Evolutionary conservation across 2,329 filamentous ascomycete genomes (phyloP).

Genomic region (Fusarium sp.): DNA sequence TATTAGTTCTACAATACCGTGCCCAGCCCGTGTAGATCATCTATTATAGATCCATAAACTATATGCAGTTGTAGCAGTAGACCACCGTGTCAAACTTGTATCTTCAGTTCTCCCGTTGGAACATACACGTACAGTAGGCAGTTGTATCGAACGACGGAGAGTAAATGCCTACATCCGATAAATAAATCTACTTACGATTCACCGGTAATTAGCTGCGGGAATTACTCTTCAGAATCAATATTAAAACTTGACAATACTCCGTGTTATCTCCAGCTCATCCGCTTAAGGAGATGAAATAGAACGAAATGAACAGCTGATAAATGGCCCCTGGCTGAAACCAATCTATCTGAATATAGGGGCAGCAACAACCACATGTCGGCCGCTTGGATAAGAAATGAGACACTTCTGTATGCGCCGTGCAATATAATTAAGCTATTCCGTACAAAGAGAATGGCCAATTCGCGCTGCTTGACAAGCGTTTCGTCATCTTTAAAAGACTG

Average conservation of each 20-base stretch:
- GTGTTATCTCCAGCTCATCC: constrained; percentile 31
- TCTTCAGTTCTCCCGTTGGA: not conserved
- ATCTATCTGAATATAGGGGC: constrained; percentile 29
- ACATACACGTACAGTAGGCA: constrained; percentile 6
- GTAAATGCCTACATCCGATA: not conserved
- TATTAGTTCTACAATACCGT: not conserved
- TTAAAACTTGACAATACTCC: constrained; percentile 14
- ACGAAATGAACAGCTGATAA: constrained; percentile 23
- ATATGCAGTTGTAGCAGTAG: not conserved
- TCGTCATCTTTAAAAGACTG: constrained; percentile 12
- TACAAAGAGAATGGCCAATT: constrained; percentile 23
- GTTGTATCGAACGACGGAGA: constrained; percentile 14
- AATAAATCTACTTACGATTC: not conserved
- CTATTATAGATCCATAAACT: not conserved
- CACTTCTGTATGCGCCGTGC: constrained; percentile 2
- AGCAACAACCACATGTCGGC: constrained; percentile 3
- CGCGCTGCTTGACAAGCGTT: constrained; percentile 1
- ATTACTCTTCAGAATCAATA: constrained; percentile 3
- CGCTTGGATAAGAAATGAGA: constrained; percentile 17
- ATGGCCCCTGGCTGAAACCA: constrained; percentile 14
- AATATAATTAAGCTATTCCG: constrained; percentile 20
- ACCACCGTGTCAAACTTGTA: not conserved
- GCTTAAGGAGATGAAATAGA: constrained; percentile 22
- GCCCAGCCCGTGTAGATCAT: constrained; percentile 14
- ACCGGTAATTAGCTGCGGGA: constrained; percentile 26